A percentile compares a stretch with the other conserved stretches of the same genome.
Evolutionary conservation across 495 filamentous ascomycete genomes (phyloP).

Genomic region (Lasiosphaeria ovina): DNA sequence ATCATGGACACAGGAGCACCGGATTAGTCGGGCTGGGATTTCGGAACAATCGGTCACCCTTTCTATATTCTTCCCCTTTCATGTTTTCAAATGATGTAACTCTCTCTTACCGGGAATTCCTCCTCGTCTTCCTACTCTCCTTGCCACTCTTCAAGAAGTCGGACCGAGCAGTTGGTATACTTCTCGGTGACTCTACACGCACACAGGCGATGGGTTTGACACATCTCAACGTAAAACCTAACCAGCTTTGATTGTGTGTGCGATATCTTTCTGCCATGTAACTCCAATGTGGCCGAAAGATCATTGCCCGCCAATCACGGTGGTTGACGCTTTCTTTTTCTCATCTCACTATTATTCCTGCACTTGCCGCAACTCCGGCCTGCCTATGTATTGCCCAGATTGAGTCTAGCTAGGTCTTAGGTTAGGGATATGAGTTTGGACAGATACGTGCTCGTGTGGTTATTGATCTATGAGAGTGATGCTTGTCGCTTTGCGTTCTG

Average conservation of each 20-base stretch:
- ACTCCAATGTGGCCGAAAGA: neutral
- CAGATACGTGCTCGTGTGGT: neutral
- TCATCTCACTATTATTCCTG: neutral
- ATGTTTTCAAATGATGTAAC: constrained; percentile 8
- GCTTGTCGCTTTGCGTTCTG: neutral
- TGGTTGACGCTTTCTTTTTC: neutral
- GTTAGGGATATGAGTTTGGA: constrained; percentile 13
- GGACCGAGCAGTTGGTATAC: neutral
- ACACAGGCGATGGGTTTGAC: neutral
- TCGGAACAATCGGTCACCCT: constrained; percentile 1
- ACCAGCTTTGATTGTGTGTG: neutral
- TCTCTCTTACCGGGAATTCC: neutral
- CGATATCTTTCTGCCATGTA: neutral
- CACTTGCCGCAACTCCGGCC: neutral
- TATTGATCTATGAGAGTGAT: neutral
- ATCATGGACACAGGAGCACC: neutral
- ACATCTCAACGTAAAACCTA: neutral
- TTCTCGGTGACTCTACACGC: neutral
- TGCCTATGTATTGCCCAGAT: constrained; percentile 25
- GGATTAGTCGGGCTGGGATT: constrained; percentile 10
- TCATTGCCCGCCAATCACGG: neutral
- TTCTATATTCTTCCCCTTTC: neutral
- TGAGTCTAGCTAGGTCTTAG: constrained; percentile 24
- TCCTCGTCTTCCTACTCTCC: constrained; percentile 1
- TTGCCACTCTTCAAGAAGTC: no score